Base-by-base conservation (phyloP, 768 basidiomycete species). In the Boletus sp. region DNA sequence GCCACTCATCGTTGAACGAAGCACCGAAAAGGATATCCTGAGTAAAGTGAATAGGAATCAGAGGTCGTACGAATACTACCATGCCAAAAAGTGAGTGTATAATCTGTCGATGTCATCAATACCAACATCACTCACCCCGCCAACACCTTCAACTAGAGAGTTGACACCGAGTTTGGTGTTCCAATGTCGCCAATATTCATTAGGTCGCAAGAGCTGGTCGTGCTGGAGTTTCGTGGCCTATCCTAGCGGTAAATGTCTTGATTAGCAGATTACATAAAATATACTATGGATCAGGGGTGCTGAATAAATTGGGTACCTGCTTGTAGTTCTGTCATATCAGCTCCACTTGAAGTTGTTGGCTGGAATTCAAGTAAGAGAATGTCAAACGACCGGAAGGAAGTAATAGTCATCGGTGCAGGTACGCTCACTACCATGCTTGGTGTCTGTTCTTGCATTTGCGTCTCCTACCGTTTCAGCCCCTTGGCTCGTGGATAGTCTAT, bases 391-490 rank as follows among this genome's bases (percentile, higher is more conserved):
- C 49, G 15, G 21, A 72, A 68, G 51, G 59, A 70, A 35, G 52
- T 77, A 19, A 64, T 75, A 27, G 71, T 78, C 40, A 51, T 78
- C 32, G 77, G 77, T 8, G 76, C 76, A 55, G 77, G 76, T 72
- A 41, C 10, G 72, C 40, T 37, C 47, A 19, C 15, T 29, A 29
- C n/a, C 3, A 9, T 14, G 2, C 13, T 27, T 13, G 1, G 13
- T n/a, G 37, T 21, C 19, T 15, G 21, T 15, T 32, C 39, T 17
- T 50, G 17, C 47, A 5, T n/a, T 44, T 33, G 30, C 4, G 13
- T 5, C 27, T 8, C 19, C 35, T 10, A 9, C 38, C 23, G 21
- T 25, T 25, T 7, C 10, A 14, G 25, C 30, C 7, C 23, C 35
- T 27, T 43, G n/a, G 8, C 19, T 46, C 21, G 19, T 39, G 21